Conservation (phyloP, 257 asterid genomes). For the Solanum tarijense region DNA sequence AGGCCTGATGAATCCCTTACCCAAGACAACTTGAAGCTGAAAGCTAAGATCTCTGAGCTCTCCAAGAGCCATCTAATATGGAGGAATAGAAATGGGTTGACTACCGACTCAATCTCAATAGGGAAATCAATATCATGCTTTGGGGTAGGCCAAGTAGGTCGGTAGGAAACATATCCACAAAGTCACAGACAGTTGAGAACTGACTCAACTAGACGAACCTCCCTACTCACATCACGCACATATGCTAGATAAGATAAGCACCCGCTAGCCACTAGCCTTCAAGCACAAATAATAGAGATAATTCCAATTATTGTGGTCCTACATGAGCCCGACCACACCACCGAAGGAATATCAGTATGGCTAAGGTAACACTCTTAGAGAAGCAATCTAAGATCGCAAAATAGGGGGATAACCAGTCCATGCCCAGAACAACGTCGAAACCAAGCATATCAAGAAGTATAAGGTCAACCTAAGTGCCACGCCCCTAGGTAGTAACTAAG, state of each 20-base stretch:
- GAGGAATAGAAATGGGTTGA: neutral
- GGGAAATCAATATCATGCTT: neutral
- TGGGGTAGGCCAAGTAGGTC: neutral
- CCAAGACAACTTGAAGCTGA: too few relatives aligned
- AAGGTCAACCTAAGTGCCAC: neutral
- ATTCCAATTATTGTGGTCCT: neutral
- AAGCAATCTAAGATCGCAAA: too few relatives aligned
- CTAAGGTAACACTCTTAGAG: too few relatives aligned
- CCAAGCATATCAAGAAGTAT: too few relatives aligned
- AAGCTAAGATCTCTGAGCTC: neutral
- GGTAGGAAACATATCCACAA: neutral
- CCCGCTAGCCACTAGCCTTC: neutral
- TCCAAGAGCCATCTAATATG: neutral
- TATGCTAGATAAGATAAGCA: neutral
- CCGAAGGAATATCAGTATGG: neutral
- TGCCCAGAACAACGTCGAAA: neutral
- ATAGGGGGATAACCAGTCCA: neutral
- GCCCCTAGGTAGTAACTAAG: neutral
- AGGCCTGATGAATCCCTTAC: neutral
- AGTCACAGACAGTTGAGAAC: neutral
- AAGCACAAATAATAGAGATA: neutral
- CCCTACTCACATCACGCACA: neutral
- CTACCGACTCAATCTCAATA: too few relatives aligned
- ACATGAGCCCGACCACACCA: neutral
- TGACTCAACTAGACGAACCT: neutral